These are phyloP conservation scores for Parasitella parasitica DNA, from an alignment of 371 early-diverging fungal species.

Conservation along the genomic window DNA sequence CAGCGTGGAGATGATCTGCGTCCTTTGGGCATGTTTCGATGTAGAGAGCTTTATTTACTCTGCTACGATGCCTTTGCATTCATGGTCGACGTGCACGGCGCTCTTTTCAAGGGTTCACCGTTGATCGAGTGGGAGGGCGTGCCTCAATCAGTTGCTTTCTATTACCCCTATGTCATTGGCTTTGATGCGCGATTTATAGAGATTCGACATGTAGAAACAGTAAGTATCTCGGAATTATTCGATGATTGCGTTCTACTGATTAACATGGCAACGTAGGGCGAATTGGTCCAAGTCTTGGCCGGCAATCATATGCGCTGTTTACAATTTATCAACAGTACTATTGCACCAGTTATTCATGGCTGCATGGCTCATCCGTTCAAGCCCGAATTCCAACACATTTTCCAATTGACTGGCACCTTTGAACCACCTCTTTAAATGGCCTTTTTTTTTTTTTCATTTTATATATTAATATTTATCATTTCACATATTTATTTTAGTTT, in stretches of 20 bases:
- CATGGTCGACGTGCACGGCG: constrained; percentile 75
- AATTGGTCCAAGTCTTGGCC: constrained; percentile 44
- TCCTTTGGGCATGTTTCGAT: constrained; percentile 84
- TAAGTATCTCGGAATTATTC: constrained; percentile 33
- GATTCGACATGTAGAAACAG: constrained; percentile 82
- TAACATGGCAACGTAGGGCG: constrained; percentile 29
- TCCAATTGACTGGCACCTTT: constrained; percentile 32
- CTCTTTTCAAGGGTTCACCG: constrained; percentile 8
- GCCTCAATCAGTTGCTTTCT: constrained; percentile 65
- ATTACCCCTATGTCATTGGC: constrained; percentile 85
- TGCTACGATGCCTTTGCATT: constrained; percentile 94
- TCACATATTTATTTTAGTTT: too few species aligned
- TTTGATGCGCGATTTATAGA: constrained; percentile 90
- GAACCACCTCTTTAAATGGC: constrained; percentile 17
- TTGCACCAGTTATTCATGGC: constrained; percentile 47
- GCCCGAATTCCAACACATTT: constrained; percentile 44
- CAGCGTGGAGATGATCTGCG: constrained; percentile 36
- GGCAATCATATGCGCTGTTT: constrained; percentile 46
- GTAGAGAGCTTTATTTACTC: constrained; percentile 78
- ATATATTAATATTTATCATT: too few species aligned
- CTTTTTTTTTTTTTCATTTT: too few species aligned
- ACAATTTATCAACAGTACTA: constrained; percentile 30
- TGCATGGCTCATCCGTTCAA: constrained; percentile 50
- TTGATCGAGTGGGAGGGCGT: constrained; percentile 55
- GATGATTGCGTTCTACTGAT: background rate